Evolutionary conservation across 2,329 filamentous ascomycete species (phyloP).

Genomic region (Cladophialophora psammophila): DNA sequence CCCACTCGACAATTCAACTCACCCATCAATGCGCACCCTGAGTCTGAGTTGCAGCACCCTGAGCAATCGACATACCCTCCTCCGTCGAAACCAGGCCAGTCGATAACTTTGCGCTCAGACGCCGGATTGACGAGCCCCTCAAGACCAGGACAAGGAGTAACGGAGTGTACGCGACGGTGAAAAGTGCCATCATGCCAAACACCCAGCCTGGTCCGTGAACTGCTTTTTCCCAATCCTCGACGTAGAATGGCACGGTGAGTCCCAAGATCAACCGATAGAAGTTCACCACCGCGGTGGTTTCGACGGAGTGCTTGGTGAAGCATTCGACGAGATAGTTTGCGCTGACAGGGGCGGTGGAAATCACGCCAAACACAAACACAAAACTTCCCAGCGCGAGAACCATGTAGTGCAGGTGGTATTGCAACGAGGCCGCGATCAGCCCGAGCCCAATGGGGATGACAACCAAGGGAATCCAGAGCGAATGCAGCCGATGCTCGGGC

Average conservation of each 20-base stretch:
- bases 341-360: not conserved
- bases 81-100: too few species aligned
- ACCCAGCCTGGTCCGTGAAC: not conserved
- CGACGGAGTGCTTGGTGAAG: not conserved
- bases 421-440: conserved; percentile 39
- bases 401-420: conserved; percentile 12
- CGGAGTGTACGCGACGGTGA: not conserved
- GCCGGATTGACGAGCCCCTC: too few species aligned
- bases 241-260: not conserved
- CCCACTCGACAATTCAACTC: too few species aligned
- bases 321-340: not conserved
- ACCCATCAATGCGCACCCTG: too few species aligned
- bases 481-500: conserved; percentile 50
- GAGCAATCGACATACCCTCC: too few species aligned
- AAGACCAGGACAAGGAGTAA: not conserved
- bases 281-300: not conserved
- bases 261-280: not conserved
- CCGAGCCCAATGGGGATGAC: conserved; percentile 46
- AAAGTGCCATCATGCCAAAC: conserved; percentile 7
- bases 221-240: not conserved
- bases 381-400: not conserved
- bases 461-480: conserved; percentile 44
- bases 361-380: not conserved
- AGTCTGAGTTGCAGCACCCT: too few species aligned
- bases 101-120: too few species aligned